Base-by-base conservation (phyloP, 2,329 filamentous ascomycete genomes). In the Epichloe sibirici region DNA sequence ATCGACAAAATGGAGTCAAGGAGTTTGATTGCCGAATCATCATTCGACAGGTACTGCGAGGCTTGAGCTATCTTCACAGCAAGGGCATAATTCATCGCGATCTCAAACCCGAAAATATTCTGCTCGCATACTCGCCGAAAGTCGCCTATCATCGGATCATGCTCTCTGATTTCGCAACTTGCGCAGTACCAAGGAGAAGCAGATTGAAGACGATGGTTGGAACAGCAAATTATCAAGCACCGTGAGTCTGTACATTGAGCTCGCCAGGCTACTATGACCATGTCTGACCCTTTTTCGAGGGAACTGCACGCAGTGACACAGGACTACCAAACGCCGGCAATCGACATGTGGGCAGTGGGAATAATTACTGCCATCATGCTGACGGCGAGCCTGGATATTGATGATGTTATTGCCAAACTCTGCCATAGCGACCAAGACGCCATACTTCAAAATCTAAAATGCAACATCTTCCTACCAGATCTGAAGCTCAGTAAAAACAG, bases 291-390 rank as follows among this genome's bases (percentile, higher is more conserved):
- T 12, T 5, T 13, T 28, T 23, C 1, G n/a, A 77, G 74, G 1
- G 74, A 78, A 60, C 60, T 73, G 7, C 45, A 45, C 15, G 43
- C 47, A 21, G 57, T 45, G 5, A 56, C 45, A 6, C 54, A 56
- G 4, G 51, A 60, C 13, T 31, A 55, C 37, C 63, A 59, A 63
- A 76, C 61, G 50, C 60, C 56, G 15, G 68, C 51, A 49, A 72
- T 76, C 5, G 77, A 79, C 53, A 71, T 79, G 23, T 79, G 76
- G 76, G 71, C 75, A 4, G 59, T 79, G 15, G 77, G 77, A 0
- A 66, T 77, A 51, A 64, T 79, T 4, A 59, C 66, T 0, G 53
- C 77, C 1, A 65, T 68, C 23, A 58, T 72, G 31, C 53, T 70
- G 9, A 59, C 62, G n/a, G 61, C 60, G 4, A 53, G 56, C 34